Evolutionary conservation across 108 stramenopile species (phyloP), one percentile per base, ranked within the genome.

Genomic region (Parietichytrium sp.): DNA sequence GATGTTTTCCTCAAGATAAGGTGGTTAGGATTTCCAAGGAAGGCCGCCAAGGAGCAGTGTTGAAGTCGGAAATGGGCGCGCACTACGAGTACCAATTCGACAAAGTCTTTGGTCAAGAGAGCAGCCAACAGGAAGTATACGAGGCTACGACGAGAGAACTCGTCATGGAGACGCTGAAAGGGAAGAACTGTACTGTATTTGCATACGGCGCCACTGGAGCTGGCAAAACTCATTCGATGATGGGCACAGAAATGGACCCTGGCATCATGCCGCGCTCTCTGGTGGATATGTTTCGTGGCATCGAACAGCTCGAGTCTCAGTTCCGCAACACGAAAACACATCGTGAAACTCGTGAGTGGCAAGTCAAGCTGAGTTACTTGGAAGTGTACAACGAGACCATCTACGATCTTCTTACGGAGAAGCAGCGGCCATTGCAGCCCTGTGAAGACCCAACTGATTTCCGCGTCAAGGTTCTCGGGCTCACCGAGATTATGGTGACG

Each of bases 301-400:
- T 90, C 31, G 45, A 88, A 8, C 45, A 48, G 45, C 85, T 79
- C n/a, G n/a, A n/a, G n/a, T n/a, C n/a, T n/a, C n/a, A n/a, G n/a
- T n/a, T n/a, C n/a, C n/a, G n/a, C 0, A 10, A 16, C 4, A 33
- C 54, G 20, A 20, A 48, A 4, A 7, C 10, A 13, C 16, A 26
- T 49, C 7, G n/a, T n/a, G n/a, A n/a, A n/a, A n/a, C n/a, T n/a
- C n/a, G n/a, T n/a, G 47, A 53, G 36, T 81, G 54, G 51, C 33
- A 18, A 13, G 52, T 82, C 4, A 29, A 52, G 6, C 30, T 26
- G 13, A 15, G 80, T 4, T 90, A 85, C 81, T 77, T 91, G 25
- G 90, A 91, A 85, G 86, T 91, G 45, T 90, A 89, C 88, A 89
- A 90, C 49, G 89, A 91, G 54, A 89, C 88, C 26, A 90, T 91